Evolutionary conservation across 257 asterid genomes (phyloP).

Genomic region (Rhazya stricta): DNA sequence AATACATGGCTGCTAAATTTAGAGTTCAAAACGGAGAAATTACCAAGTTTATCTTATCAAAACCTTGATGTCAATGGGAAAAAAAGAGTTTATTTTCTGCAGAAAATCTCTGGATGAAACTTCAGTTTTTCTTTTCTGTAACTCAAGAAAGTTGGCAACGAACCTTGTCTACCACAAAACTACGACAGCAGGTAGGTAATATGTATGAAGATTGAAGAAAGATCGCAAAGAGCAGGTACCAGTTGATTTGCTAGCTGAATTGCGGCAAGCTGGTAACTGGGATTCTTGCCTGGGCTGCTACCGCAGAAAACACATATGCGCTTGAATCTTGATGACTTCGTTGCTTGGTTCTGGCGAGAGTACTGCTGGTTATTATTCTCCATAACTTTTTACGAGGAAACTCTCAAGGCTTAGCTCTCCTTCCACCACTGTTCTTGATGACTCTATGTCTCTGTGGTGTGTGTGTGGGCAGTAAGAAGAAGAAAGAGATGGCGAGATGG

Average conservation of each 20-base stretch:
- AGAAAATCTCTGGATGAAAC: not conserved
- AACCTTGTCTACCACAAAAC: not conserved
- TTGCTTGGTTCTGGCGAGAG: constrained; percentile 17
- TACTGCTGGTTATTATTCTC: constrained; percentile 40
- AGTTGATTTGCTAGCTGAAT: constrained; percentile 65
- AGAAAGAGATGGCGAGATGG: constrained; percentile 9
- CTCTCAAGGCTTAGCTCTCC: not conserved
- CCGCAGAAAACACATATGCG: constrained; percentile 77
- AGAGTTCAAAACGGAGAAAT: not conserved
- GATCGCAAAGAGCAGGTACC: constrained; percentile 29
- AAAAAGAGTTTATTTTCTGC: not conserved
- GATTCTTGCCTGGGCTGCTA: constrained; percentile 79
- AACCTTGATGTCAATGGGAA: not conserved
- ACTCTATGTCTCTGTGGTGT: not conserved
- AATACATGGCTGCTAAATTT: not conserved
- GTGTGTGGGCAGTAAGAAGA: not conserved
- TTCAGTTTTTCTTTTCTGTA: not conserved
- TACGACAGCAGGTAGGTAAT: not conserved
- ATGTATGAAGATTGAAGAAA: not conserved
- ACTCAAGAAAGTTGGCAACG: not conserved
- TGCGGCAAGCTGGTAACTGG: constrained; percentile 70
- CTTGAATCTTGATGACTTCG: constrained; percentile 63
- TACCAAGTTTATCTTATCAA: not conserved
- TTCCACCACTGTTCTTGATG: not conserved
- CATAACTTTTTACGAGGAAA: constrained; percentile 25